Conservation (phyloP, 345 rosid species). For the Excoecaria cochinchinensis region DNA sequence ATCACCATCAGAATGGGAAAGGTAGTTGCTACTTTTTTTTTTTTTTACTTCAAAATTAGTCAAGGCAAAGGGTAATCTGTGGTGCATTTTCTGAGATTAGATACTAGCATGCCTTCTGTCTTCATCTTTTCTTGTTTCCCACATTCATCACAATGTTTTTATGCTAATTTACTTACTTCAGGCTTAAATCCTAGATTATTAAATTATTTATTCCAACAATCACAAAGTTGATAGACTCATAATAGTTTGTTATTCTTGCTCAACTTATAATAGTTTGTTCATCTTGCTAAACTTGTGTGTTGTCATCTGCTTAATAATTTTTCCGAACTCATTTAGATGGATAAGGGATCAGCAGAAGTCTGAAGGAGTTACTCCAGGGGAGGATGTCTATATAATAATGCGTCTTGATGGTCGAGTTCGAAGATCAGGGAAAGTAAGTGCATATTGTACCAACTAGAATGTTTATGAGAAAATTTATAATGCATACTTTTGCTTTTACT, state of each 20-base stretch:
- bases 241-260: not conserved
- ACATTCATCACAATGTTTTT: not conserved
- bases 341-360: constrained; percentile 84
- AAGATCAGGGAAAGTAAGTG: constrained; percentile 80
- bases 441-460: not conserved
- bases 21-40: constrained; percentile 37
- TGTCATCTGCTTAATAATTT: constrained; percentile 15
- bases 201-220: not conserved
- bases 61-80: not conserved
- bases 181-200: not conserved
- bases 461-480: not conserved
- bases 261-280: not conserved
- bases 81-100: not conserved
- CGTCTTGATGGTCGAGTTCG: constrained; percentile 97
- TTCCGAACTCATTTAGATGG: constrained; percentile 55
- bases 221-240: not conserved
- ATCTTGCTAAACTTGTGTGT: constrained; percentile 9
- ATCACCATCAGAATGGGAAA: constrained; percentile 90
- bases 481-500: not conserved
- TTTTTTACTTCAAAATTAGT: not conserved
- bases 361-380: constrained; percentile 83
- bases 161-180: not conserved
- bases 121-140: not conserved
- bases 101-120: not conserved
- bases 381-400: constrained; percentile 81